Evolutionary conservation across 495 filamentous ascomycete genomes (phyloP).

Genomic region (Bombardia bombarda): DNA sequence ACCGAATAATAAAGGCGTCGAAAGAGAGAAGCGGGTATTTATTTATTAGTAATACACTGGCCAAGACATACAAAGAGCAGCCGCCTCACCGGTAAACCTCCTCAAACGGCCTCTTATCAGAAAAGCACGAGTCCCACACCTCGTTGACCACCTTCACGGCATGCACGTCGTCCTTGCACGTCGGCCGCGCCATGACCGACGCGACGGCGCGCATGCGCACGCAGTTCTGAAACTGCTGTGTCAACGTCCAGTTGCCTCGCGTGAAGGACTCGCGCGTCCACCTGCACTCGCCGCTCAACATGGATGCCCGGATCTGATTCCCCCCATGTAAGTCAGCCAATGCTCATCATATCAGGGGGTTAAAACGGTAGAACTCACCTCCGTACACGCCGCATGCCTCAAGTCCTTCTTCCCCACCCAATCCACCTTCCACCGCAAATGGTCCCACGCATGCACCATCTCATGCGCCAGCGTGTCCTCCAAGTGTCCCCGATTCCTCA

Average conservation of each 20-base stretch:
- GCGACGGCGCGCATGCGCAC: slow-evolving; percentile 71
- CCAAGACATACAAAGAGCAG: too few relatives aligned
- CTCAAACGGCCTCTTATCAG: slow-evolving; percentile 90
- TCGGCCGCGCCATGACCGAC: slow-evolving; percentile 65
- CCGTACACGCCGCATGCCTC: slow-evolving; percentile 89
- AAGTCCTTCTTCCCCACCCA: slow-evolving; percentile 58
- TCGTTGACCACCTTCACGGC: slow-evolving; percentile 85
- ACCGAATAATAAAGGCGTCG: too few relatives aligned
- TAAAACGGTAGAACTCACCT: slow-evolving; percentile 47
- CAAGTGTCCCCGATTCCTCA: slow-evolving; percentile 63
- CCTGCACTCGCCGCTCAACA: slow-evolving; percentile 86
- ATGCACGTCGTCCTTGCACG: slow-evolving; percentile 78
- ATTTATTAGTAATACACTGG: too few relatives aligned
- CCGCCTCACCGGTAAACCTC: slow-evolving; percentile 76
- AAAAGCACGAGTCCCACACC: slow-evolving; percentile 95
- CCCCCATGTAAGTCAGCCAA: neutral
- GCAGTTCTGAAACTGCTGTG: slow-evolving; percentile 88
- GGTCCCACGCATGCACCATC: slow-evolving; percentile 96
- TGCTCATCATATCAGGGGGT: neutral
- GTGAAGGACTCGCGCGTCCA: slow-evolving; percentile 82
- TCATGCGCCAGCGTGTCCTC: slow-evolving; percentile 96
- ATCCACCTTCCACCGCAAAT: slow-evolving; percentile 83
- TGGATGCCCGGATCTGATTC: slow-evolving; percentile 72
- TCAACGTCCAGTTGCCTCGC: slow-evolving; percentile 75
- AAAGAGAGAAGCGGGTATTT: too few relatives aligned